Conservation (phyloP, 2,329 filamentous ascomycete species). For the Ophiocordyceps sinensis region DNA sequence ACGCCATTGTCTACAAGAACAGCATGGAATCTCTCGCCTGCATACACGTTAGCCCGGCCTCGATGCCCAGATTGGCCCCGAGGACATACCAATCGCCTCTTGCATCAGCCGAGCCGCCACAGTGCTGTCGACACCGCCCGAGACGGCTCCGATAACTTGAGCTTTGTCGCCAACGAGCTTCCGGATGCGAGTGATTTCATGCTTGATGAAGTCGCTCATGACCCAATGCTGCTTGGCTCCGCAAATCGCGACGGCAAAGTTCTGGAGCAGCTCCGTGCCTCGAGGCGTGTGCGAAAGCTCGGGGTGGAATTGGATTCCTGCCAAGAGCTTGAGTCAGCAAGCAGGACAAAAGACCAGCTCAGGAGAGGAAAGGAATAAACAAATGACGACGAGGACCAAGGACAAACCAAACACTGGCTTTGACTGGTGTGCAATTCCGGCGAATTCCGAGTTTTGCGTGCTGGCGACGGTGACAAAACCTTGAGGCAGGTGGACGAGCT, state of each 20-base stretch:
- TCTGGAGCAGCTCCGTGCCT: conserved; percentile 58
- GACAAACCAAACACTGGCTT: conserved; percentile 45
- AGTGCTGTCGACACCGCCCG: conserved; percentile 79
- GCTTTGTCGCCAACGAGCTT: conserved; percentile 66
- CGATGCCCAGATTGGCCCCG: background rate
- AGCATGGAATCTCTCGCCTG: conserved; percentile 39
- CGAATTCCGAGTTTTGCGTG: conserved; percentile 63
- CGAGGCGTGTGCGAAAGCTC: conserved; percentile 46
- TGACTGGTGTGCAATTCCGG: conserved; percentile 58
- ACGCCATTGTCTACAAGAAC: conserved; percentile 66
- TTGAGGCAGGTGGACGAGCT: conserved; percentile 59
- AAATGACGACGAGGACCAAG: too few relatives aligned
- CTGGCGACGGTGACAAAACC: conserved; percentile 61
- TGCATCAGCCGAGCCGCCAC: conserved; percentile 58
- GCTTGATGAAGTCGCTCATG: conserved; percentile 70
- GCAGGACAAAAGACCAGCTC: too few relatives aligned
- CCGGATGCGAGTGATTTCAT: conserved; percentile 70
- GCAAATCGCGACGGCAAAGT: conserved; percentile 79
- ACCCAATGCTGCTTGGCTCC: conserved; percentile 63
- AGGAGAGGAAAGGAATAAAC: too few relatives aligned
- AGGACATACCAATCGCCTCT: background rate
- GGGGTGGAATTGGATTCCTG: conserved; percentile 66
- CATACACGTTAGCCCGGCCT: background rate
- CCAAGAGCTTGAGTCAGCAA: too few relatives aligned
- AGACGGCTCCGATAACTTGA: conserved; percentile 53